Base-by-base conservation (phyloP, 768 basidiomycete species). In the Leccinum olivaceopallidum region DNA sequence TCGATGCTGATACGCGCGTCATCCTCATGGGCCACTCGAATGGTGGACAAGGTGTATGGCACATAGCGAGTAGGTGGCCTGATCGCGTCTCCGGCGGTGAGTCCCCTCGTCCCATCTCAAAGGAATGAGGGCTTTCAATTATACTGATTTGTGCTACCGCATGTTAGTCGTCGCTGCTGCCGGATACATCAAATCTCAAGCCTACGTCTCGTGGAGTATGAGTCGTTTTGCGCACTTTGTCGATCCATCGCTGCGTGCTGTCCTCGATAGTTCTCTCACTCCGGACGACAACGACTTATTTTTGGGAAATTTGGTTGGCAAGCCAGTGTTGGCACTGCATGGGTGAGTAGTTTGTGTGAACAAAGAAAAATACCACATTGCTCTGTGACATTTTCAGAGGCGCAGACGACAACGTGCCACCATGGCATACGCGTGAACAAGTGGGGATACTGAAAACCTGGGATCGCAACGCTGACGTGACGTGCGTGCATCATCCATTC, bases 11-110 rank as follows among this genome's bases (percentile, higher is more conserved):
- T 32, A 78, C 80, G 3, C 78, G 77, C 30, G 83, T 85, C 7
- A 75, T 89, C n/a, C 69, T 94, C n/a, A 77, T 94, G 36, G 94
- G 95, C 0, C 94, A 97, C 70, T 95, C 94, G 3, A 97, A 97
- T 71, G 94, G 94, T 30, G 94, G 94, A 13, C 95, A 95, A 73
- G 94, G 94, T 0, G 80, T 87, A 2, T 94, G 92, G 90, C 87
- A 93, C 71, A 68, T 90, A 18, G 85, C 89, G 14, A 81, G 86
- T 28, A 79, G 89, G 63, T 90, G 83, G 72, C 94, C 95, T 1
- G 93, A 95, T 70, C 80, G 82, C 57, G 83, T 90, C 12, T 65
- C 87, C 9, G 88, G 82, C 55, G 84, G 88, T 87, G 61, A 54
- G 75, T 65, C 64, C 63, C 24, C 42, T 0, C 14, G 1, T 9